Conservation (phyloP, 2,329 filamentous ascomycete species). For the Phialophora tarda region DNA sequence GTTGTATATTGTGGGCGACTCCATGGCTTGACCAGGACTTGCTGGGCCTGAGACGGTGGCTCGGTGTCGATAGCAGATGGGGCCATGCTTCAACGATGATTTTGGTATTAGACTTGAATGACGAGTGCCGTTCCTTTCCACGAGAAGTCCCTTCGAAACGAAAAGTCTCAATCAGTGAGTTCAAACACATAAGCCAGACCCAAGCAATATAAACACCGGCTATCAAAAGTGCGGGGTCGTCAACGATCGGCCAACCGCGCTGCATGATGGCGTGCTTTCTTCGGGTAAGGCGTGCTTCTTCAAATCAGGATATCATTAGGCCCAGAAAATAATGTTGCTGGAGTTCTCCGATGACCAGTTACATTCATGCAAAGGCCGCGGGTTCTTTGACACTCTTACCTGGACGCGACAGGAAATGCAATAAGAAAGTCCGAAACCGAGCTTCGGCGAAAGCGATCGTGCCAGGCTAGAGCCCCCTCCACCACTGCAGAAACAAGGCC, state of each 20-base stretch:
- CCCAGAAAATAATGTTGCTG: not conserved
- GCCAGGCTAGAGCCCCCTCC: not conserved
- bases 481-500: not conserved
- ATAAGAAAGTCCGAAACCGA: not conserved
- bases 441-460: not conserved
- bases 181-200: not conserved
- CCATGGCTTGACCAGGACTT: slow-evolving; percentile 49
- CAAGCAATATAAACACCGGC: slow-evolving; percentile 4
- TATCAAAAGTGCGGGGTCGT: slow-evolving; percentile 2
- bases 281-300: slow-evolving; percentile 9
- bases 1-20: slow-evolving; percentile 40
- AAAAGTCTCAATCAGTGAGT: not conserved
- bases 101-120: not conserved
- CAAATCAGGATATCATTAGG: slow-evolving; percentile 1
- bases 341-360: slow-evolving; percentile 5
- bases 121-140: not conserved
- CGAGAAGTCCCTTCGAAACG: not conserved
- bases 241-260: slow-evolving; percentile 1
- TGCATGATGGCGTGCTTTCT: slow-evolving; percentile 9
- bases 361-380: not conserved
- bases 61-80: slow-evolving; percentile 19
- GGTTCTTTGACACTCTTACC: slow-evolving; percentile 1
- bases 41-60: slow-evolving; percentile 6
- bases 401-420: not conserved
- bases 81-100: slow-evolving; percentile 11